Percentiles rank a stretch among this genome's conserved stretches.
These are phyloP conservation scores for Epichloe coenophiala DNA, from an alignment of 2,329 filamentous ascomycete genomes.

Conservation along the genomic window DNA sequence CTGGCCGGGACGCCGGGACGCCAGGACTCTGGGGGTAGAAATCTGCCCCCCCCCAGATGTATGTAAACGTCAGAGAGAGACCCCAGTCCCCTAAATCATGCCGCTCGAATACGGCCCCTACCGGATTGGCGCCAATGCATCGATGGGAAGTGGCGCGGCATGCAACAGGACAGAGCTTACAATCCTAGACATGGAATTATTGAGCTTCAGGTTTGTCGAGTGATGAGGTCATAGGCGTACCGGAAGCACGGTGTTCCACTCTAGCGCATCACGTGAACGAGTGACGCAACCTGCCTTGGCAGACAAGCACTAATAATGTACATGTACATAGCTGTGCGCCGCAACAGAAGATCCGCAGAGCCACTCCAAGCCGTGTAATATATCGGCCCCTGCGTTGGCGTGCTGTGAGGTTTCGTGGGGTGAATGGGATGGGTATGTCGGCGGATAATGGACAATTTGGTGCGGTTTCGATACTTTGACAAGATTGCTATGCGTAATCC, in stretches of 20 bases:
- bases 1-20: too few species aligned
- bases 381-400: constrained; percentile 1
- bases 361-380: not conserved
- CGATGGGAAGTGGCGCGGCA: not conserved
- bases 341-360: not conserved
- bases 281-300: not conserved
- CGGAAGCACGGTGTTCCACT: not conserved
- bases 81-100: not conserved
- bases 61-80: not conserved
- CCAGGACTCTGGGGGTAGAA: not conserved
- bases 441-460: not conserved
- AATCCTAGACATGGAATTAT: not conserved
- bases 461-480: not conserved
- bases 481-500: too few species aligned
- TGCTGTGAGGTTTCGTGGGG: not conserved
- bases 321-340: not conserved
- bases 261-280: not conserved
- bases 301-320: not conserved
- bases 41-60: not conserved
- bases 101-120: not conserved
- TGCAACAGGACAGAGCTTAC: not conserved
- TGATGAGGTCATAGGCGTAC: constrained; percentile 1
- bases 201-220: not conserved
- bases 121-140: not conserved
- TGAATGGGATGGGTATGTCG: too few species aligned